Base-by-base conservation (phyloP, 495 filamentous ascomycete genomes). In the Hypoxylon lenormandii region DNA sequence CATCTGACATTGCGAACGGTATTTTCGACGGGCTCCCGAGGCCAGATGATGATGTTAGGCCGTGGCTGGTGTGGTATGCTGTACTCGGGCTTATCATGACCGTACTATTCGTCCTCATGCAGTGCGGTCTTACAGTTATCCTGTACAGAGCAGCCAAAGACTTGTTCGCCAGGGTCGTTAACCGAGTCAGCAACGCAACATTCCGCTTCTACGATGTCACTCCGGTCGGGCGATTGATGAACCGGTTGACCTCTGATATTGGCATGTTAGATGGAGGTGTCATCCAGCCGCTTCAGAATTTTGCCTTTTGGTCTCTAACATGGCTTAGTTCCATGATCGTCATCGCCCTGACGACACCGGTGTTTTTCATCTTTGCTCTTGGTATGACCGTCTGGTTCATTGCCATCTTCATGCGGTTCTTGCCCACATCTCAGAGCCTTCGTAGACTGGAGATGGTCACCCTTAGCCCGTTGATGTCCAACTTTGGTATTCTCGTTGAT, bases 161-260 rank as follows among this genome's bases (percentile, higher is more conserved):
- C 22, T 80, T 96, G 60, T 96, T 95, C 70, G 79, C 80, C 49
- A 82, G 86, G 30, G 88, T 90, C 11, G 87, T 95, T 80, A 65
- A 83, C 6, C 84, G 83, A 30, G 90, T 94, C 56, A 88, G 86
- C 70, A 84, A 89, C 74, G 91, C 92, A 15, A 94, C 89, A 1
- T 96, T 96, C 76, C 88, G 91, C 36, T 96, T 92, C 76, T 93
- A 93, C 80, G 92, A 96, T 75, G 86, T 92, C 4, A 96, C 92
- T 2, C 92, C 92, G 0, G 86, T 93, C 16, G 92, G 92, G 0
- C 85, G 91, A 19, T 79, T 96, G 68, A 94, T 94, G 91, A 96
- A 96, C 74, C 85, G 92, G 15, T 78, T 96, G 56, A 94, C 91
- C 0, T 90, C 89, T 2, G 92, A 96, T 72, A 94, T 95, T 76